Conservation (phyloP, 495 filamentous ascomycete genomes). For the Penicillium desertorum region DNA sequence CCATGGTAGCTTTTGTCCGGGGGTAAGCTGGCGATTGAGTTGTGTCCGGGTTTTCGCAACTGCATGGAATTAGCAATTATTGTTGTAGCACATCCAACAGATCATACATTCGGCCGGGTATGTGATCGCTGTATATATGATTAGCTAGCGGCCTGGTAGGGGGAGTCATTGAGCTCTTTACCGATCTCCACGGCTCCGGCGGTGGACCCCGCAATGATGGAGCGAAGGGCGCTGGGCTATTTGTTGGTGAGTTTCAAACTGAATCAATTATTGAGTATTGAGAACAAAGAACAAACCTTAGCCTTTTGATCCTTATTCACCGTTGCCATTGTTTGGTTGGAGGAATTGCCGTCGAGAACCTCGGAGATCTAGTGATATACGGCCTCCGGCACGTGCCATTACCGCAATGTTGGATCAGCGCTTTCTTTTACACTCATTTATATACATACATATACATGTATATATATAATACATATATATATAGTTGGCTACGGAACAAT, state of each 20-base stretch:
- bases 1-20: constrained; percentile 88
- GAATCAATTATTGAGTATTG: neutral
- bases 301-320: constrained; percentile 41
- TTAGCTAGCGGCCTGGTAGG: constrained; percentile 19
- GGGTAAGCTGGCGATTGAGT: constrained; percentile 80
- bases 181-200: constrained; percentile 96
- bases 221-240: constrained; percentile 77
- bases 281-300: constrained; percentile 37
- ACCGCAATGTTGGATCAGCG: constrained; percentile 13
- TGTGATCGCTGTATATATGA: constrained; percentile 67
- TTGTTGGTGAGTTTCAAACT: constrained; percentile 21
- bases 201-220: constrained; percentile 82
- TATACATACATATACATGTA: neutral
- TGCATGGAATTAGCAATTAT: constrained; percentile 30
- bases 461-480: neutral
- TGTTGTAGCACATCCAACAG: neutral
- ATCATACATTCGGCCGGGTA: constrained; percentile 91
- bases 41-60: constrained; percentile 95
- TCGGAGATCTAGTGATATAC: constrained; percentile 18
- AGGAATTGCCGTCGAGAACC: constrained; percentile 16
- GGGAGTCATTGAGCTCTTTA: constrained; percentile 34
- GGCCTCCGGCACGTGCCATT: constrained; percentile 22
- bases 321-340: constrained; percentile 38
- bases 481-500: neutral
- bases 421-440: neutral